Conservation (phyloP, 1,284 basidiomycete genomes). For the Cystobasidium sp. region DNA sequence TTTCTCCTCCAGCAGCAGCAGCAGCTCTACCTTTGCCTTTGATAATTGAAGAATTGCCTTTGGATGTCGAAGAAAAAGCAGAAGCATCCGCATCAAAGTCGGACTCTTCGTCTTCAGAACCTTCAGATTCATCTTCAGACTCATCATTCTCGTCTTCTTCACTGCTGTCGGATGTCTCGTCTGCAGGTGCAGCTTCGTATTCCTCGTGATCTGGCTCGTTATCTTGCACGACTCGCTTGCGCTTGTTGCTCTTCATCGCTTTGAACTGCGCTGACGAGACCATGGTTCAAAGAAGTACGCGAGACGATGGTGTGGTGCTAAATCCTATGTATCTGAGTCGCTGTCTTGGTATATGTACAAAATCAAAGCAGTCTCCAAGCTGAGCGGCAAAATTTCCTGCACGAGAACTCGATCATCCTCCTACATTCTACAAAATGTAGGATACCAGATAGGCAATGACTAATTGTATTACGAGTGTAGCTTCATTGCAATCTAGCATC, state of each 20-base stretch:
- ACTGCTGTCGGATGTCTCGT: slow-evolving; percentile 6
- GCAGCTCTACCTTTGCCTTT: slow-evolving; percentile 34
- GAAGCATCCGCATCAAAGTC: background rate
- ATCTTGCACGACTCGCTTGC: slow-evolving; percentile 33
- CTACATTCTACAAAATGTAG: no score
- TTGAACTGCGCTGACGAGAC: slow-evolving; percentile 33
- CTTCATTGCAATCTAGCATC: background rate
- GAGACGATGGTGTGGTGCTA: background rate
- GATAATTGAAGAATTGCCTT: background rate
- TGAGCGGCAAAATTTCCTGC: slow-evolving; percentile 23
- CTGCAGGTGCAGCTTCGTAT: slow-evolving; percentile 10
- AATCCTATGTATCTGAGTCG: background rate
- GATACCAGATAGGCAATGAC: background rate
- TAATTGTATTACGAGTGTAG: background rate
- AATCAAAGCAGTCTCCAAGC: background rate
- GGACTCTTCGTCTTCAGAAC: background rate
- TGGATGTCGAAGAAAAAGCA: background rate
- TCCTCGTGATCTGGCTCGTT: slow-evolving; percentile 26
- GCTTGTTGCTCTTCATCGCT: slow-evolving; percentile 30
- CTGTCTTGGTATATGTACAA: no score
- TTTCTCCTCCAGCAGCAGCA: slow-evolving; percentile 1
- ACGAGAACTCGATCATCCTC: background rate
- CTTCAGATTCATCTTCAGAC: slow-evolving; percentile 16
- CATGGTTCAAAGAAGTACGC: slow-evolving; percentile 5
- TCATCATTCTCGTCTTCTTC: slow-evolving; percentile 26